A percentile compares a stretch with the other conserved stretches of the same genome.
phyloP scores from a whole-genome alignment of 148 eudicot species.

The Vaccinium myrtillus region DNA sequence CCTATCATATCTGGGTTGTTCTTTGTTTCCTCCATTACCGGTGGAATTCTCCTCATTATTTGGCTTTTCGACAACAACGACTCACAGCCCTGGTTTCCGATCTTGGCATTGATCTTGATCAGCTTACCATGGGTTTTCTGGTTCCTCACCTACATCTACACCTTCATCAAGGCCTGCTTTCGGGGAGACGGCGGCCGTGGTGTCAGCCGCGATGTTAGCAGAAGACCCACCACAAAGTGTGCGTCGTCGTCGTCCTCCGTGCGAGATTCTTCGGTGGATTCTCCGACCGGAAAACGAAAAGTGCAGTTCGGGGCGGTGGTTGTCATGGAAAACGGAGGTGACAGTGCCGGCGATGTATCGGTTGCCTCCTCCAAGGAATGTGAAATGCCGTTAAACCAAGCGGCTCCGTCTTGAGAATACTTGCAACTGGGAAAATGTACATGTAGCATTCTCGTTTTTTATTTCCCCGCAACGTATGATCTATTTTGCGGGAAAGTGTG shows the following conservation, averaged over 20 bases:
- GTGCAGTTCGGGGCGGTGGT: slow-evolving; percentile 20
- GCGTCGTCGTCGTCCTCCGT: not conserved
- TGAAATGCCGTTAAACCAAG: slow-evolving; percentile 11
- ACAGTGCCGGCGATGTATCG: not conserved
- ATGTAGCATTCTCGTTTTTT: too few relatives aligned
- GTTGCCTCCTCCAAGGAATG: slow-evolving; percentile 7
- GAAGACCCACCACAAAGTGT: not conserved
- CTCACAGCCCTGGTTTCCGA: slow-evolving; percentile 31
- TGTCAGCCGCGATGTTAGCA: too few relatives aligned
- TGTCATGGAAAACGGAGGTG: slow-evolving; percentile 2
- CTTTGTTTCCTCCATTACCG: slow-evolving; percentile 23
- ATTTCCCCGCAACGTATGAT: not conserved
- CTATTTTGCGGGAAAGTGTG: not conserved
- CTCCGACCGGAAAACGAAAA: not conserved
- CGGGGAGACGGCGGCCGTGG: not conserved
- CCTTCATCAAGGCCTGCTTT: slow-evolving; percentile 28
- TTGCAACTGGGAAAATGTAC: not conserved
- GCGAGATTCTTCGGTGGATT: not conserved
- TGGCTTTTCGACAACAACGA: slow-evolving; percentile 14
- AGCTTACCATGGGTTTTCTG: slow-evolving; percentile 39
- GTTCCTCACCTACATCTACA: slow-evolving; percentile 32
- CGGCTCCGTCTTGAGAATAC: slow-evolving; percentile 5
- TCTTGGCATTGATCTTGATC: slow-evolving; percentile 23
- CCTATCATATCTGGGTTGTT: slow-evolving; percentile 28
- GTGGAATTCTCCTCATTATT: slow-evolving; percentile 28